Base-by-base conservation (phyloP, 306 rosid species). In the Lithocarpus polystachyus region DNA sequence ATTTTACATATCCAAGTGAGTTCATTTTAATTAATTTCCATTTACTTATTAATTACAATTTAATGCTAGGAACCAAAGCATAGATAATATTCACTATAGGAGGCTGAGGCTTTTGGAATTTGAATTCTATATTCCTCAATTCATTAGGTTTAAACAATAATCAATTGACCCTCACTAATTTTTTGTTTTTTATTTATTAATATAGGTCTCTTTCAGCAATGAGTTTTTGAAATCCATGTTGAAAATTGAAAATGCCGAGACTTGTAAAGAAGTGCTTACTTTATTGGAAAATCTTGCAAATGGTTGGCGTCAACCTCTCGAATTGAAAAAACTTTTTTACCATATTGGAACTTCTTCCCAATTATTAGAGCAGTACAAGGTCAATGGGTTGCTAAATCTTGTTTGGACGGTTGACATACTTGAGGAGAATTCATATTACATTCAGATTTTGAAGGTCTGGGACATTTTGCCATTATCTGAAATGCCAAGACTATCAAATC, bases 341-440 rank as follows among this genome's bases (percentile, higher is more conserved):
- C 60, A 55, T 8, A 73, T 20, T 5, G 80, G 75, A 24, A 60
- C 18, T 57, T 82, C 82, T 67, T 76, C 76, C 29, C 76, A 19
- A 10, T 28, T 85, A 26, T 23, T 85, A 62, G 84, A 85, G 77
- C 35, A 40, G 48, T 82, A 79, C 78, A 54, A 56, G 80, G 45
- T 86, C 29, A 56, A 65, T 53, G 17, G 71, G 26, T 22, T 19
- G 11, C 53, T 51, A 37, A 73, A 8, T 72, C 72, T 86, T 43
- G 75, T 86, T 22, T 86, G 89, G 89, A 74, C 69, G 1, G 62
- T 76, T 1, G 89, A 86, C 54, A 56, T 82, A 72, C 5, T 72
- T 45, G 1, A 35, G 23, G 80, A 79, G 54, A 76, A 40, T 40
- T 40, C 45, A 40, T 8, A 40, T 40, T 40, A 40, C 45, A 8